Base-by-base conservation (phyloP, 106 monocot genomes). In the Hemerocallis citrina region DNA sequence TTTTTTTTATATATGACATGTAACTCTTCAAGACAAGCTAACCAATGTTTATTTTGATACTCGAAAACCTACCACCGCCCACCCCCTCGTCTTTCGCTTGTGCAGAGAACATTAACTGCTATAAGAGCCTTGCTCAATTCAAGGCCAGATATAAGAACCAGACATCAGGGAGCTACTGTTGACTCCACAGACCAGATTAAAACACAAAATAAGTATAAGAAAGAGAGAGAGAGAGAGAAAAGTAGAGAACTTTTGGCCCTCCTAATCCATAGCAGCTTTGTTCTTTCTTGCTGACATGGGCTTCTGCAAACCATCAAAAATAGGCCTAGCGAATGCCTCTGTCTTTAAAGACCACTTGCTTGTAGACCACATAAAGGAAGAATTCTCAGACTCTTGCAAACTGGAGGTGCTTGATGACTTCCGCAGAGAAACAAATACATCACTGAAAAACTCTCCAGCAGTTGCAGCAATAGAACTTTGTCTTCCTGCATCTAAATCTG, bases 351-450 rank as follows among this genome's bases (percentile, higher is more conserved):
- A 64, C 84, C 88, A 71, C 68, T 72, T 92, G 14, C 65, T 67
- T 4, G 86, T 47, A 13, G 77, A 62, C 86, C 76, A 86, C 2
- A 74, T 49, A 0, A 70, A 73, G 28, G 70, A 55, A 7, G 47
- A 42, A 34, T 19, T 68, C 15, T 87, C 88, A 17, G 94, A 72
- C 29, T 95, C 94, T 17, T 75, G 72, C 51, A 92, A 76, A 68
- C 78, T 74, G 1, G 92, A 73, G 41, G 86, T 78, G 64, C 92
- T 92, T 17, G 81, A 88, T 23, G 83, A 84, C 54, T 84, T 92
- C 10, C 81, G 59, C 3, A 88, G 78, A 39, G 75, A 43, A 14
- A 76, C 25, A 48, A 83, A 76, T 2, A 78, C 83, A 59, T 87
- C 72, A 3, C 37, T 33, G 59, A 73, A 46, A 38, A 73, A 65